Evolutionary conservation across 2,329 filamentous ascomycete genomes (phyloP).

Genomic region (Diaporthe sp.): DNA sequence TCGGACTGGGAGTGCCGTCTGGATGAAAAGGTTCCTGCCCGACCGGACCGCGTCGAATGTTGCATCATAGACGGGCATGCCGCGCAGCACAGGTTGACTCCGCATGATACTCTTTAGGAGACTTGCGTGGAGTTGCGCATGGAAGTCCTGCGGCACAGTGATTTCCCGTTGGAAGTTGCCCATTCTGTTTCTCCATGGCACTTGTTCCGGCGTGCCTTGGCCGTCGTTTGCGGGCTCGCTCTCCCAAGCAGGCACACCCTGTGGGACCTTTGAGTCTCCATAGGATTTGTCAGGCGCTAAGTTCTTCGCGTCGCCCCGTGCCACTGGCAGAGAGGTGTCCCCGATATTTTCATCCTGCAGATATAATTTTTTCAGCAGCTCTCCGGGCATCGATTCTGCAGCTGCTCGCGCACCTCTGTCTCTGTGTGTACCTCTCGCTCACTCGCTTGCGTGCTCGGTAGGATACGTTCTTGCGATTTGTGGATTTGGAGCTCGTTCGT

Average conservation of each 20-base stretch:
- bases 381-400: not conserved
- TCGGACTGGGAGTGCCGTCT: not conserved
- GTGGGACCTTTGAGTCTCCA: not conserved
- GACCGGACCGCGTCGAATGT: not conserved
- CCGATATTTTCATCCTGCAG: not conserved
- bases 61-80: conserved; percentile 2
- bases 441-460: too few species aligned
- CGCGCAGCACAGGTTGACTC: not conserved
- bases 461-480: not conserved
- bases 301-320: too few species aligned
- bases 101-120: not conserved
- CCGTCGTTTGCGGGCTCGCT: too few species aligned
- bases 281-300: not conserved
- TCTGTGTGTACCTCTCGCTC: not conserved
- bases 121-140: not conserved
- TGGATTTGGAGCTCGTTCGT: not conserved
- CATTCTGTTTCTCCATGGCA: not conserved
- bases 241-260: not conserved
- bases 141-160: not conserved
- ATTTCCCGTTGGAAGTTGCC: too few species aligned
- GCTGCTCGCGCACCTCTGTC: not conserved
- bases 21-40: not conserved
- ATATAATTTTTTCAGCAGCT: not conserved
- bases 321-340: too few species aligned
- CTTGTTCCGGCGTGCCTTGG: too few species aligned